Percentiles rank a stretch among this genome's conserved stretches.
These are phyloP conservation scores for Euryodendron excelsum DNA, from an alignment of 148 eudicot species.

Conservation along the genomic window DNA sequence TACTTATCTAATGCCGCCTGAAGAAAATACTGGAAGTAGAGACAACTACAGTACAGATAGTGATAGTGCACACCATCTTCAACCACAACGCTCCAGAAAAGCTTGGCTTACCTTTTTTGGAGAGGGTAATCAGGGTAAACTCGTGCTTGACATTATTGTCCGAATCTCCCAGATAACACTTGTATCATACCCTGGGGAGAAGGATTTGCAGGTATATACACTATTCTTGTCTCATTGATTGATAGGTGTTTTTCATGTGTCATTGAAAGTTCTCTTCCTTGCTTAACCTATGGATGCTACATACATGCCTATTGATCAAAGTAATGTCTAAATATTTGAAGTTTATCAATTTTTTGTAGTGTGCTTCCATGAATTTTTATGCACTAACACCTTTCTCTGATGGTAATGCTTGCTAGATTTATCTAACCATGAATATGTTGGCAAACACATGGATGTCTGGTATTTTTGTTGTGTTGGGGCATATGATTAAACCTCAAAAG, in stretches of 20 bases:
- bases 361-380: neutral
- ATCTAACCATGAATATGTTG: no score
- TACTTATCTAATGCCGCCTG: conserved; percentile 74
- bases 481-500: no score
- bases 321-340: neutral
- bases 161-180: conserved; percentile 66
- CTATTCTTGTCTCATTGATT: neutral
- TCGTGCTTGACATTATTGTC: conserved; percentile 59
- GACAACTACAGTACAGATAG: conserved; percentile 22
- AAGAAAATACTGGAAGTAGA: conserved; percentile 38
- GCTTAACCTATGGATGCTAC: neutral
- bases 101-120: conserved; percentile 57
- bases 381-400: no score
- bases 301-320: neutral
- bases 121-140: conserved; percentile 65
- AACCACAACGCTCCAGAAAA: conserved; percentile 38
- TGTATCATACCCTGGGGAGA: conserved; percentile 85
- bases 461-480: no score
- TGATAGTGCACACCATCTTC: conserved; percentile 15
- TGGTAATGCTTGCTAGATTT: no score
- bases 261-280: conserved; percentile 4
- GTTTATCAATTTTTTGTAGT: neutral
- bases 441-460: no score
- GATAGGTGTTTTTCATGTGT: neutral
- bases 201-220: conserved; percentile 75